Percentiles rank a stretch among this genome's conserved stretches.
These are phyloP conservation scores for Xylaria sp. DNA, from an alignment of 2,329 filamentous ascomycete species.

Conservation along the genomic window DNA sequence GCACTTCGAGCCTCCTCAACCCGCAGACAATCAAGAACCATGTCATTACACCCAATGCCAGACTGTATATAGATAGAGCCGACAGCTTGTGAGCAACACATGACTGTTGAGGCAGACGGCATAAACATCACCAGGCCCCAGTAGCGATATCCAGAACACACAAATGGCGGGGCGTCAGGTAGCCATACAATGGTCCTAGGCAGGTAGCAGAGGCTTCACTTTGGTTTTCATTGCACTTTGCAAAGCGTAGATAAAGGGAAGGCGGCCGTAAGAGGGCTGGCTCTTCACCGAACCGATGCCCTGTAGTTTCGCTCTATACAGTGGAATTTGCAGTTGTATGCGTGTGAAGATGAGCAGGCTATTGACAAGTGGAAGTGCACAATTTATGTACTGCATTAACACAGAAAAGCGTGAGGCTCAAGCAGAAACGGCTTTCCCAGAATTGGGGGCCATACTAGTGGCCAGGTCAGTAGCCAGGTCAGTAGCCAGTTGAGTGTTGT, in stretches of 20 bases:
- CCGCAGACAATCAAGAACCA: not conserved
- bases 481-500: no score
- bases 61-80: not conserved
- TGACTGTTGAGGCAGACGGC: not conserved
- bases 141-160: not conserved
- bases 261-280: not conserved
- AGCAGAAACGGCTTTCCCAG: no score
- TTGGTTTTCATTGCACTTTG: not conserved
- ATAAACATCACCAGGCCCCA: not conserved
- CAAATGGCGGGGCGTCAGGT: not conserved
- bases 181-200: not conserved
- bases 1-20: not conserved
- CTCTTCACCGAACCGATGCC: not conserved
- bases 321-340: conserved; percentile 1
- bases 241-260: not conserved
- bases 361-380: not conserved
- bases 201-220: not conserved
- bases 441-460: no score
- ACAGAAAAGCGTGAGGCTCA: no score
- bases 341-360: not conserved
- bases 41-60: not conserved
- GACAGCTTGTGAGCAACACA: not conserved
- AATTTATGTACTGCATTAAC: not conserved
- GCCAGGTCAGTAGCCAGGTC: no score
- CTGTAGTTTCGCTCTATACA: not conserved